Evolutionary conservation across 176 grass and related monocot genomes (phyloP), one percentile per base, ranked within the genome.

Genomic region (Hordeum marinum): DNA sequence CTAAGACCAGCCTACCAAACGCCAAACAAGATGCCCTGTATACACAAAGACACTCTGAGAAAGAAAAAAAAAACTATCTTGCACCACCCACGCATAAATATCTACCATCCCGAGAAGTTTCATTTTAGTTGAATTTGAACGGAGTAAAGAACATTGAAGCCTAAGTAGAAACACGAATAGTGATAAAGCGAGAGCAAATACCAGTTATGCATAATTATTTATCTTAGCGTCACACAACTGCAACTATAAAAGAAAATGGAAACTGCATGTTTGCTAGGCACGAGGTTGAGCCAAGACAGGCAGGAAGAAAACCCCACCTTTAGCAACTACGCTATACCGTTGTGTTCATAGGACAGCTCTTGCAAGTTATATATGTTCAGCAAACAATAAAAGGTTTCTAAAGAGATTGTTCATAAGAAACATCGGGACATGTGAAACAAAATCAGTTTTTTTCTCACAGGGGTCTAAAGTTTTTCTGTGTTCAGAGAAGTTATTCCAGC

Each of bases 201-300:
- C 23, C 70, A 73, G 42, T 73, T 13, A 46, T 73, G 70, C 40
- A 73, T 73, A 73, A 46, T 73, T 73, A 27, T 46, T 73, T 73
- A 27, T 73, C 70, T 72, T 46, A 12, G 36, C 23, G 2, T 70
- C 68, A 37, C 21, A 23, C 21, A 24, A 41, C 10, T 41, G 68
- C 68, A 70, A 41, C 68, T 70, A 13, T n/a, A 41, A 24, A 69
- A 69, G n/a, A 69, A 69, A 11, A 11, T 41, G 10, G 36, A n/a
- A 42, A 42, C 39, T 24, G 5, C 5, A 5, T 9, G 35, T 24
- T 70, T 0, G 36, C 10, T 40, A 70, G 36, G 67, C 39, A 21
- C 67, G 36, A 70, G 36, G 21, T 70, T 39, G 11, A 70, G 39
- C 68, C 10, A 39, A 68, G 66, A 39, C 18, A 39, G 1, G 4